Evolutionary conservation across 495 filamentous ascomycete species (phyloP), one percentile per base, ranked within the genome.

Genomic region (Penicillium canariense): DNA sequence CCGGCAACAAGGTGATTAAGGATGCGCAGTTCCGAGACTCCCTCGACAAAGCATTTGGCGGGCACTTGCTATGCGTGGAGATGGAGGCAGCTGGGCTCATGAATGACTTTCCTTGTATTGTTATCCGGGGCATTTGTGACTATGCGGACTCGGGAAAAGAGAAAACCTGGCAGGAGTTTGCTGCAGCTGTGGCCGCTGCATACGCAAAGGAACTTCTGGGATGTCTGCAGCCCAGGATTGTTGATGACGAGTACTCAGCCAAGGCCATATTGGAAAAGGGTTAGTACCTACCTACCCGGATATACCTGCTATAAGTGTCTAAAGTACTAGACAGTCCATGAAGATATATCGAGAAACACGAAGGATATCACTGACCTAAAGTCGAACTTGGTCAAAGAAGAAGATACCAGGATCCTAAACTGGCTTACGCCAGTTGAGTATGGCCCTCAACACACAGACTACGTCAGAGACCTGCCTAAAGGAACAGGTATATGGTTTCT

Each of bases 61-160:
- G 40, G 23, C 23, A 44, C 40, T 27, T 39, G 20, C 27, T 34
- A 15, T 30, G 14, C 59, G 59, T 22, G 59, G 73, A 74, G 38
- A 74, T 74, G 69, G 73, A 73, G 53, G 74, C 68, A n/a, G n/a
- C n/a, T n/a, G n/a, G n/a, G n/a, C n/a, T n/a, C n/a, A n/a, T n/a
- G n/a, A n/a, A n/a, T n/a, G n/a, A n/a, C n/a, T n/a, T n/a, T n/a
- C n/a, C n/a, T n/a, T n/a, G n/a, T n/a, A n/a, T n/a, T n/a, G n/a
- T n/a, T n/a, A n/a, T n/a, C n/a, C n/a, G n/a, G n/a, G n/a, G n/a
- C n/a, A n/a, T n/a, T n/a, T n/a, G n/a, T 38, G 67, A 76, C 48
- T 76, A 74, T 46, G 53, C 68, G 1, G 73, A 76, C 50, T 66
- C n/a, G n/a, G n/a, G n/a, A n/a, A n/a, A n/a, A n/a, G n/a, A n/a